Base-by-base conservation (phyloP, 2,329 filamentous ascomycete species). In the Exserohilum rostratum region DNA sequence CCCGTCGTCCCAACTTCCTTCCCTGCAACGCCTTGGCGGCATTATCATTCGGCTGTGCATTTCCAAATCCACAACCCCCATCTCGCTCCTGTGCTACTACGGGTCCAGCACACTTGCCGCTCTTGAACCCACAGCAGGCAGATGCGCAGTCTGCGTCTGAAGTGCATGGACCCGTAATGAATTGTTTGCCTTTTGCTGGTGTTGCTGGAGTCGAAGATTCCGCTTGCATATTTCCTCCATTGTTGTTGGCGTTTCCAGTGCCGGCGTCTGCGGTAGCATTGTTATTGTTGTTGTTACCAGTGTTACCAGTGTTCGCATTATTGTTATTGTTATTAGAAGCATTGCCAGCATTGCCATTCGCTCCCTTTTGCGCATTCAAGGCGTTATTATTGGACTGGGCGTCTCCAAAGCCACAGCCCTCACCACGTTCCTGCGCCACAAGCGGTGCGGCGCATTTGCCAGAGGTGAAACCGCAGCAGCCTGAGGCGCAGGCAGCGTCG, bases 121-220 rank as follows among this genome's bases (percentile, higher is more conserved):
- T 56, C 11, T 69, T 68, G 51, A 72, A 72, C 1, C 70, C 74
- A 57, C 74, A 77, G 60, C 74, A 77, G 12, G 65, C 68, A 17
- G 70, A 69, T 3, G 71, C 72, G 43, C 75, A 77, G 53, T 77
- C 74, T 5, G 74, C 73, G 47, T 76, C 74, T 4, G 70, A 69
- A 2, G 62, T 58, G 43, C 75, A 77, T 6, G 67, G 48, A 1
- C 75, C 75, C 13, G 75, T 77, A 61, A 77, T 76, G 65, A 77
- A 77, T 50, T 77, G 75, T 3, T 60, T 72, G 29, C 67, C 73
- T 13, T 57, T 38, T 18, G 34, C 48, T 13, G 33, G n/a, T 33
- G 34, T 3, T 18, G 38, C 35, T 48, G 15, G n/a, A n/a, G n/a
- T n/a, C n/a, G n/a, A n/a, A n/a, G n/a, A n/a, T n/a, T n/a, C n/a